These are phyloP conservation scores for Leucocoprinus birnbaumii DNA, from an alignment of 768 basidiomycete genomes.

Conservation along the genomic window DNA sequence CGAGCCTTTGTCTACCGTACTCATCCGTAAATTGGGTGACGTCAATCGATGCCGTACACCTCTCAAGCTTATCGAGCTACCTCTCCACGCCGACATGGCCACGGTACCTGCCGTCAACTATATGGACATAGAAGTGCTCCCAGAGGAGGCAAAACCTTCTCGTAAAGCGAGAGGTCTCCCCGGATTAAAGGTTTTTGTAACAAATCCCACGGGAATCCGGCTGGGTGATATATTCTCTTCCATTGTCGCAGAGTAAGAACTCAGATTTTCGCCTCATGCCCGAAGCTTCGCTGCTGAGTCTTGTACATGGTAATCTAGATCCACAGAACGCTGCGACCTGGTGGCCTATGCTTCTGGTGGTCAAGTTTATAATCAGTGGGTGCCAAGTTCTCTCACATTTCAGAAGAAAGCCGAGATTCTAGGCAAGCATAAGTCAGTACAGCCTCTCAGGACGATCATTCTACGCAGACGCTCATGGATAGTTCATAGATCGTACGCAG, in stretches of 20 bases:
- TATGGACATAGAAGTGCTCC: conserved; percentile 8
- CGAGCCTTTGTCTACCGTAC: conserved; percentile 1
- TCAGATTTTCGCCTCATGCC: not conserved
- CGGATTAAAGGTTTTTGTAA: conserved; percentile 9
- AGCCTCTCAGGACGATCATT: not conserved
- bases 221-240: conserved; percentile 16
- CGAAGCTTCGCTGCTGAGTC: not conserved
- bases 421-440: conserved; percentile 12
- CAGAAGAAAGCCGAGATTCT: conserved; percentile 16
- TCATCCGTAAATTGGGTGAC: not conserved
- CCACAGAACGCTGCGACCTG: conserved; percentile 15
- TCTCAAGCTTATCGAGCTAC: conserved; percentile 5
- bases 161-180: not conserved
- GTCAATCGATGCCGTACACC: too few species aligned
- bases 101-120: conserved; percentile 11
- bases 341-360: conserved; percentile 14
- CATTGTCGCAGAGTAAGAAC: conserved; percentile 15
- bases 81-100: conserved; percentile 14
- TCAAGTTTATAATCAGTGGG: conserved; percentile 12
- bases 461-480: not conserved
- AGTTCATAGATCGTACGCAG: not conserved
- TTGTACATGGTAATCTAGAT: not conserved
- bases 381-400: conserved; percentile 15
- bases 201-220: conserved; percentile 16
- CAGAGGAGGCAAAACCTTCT: not conserved